A percentile compares a stretch with the other conserved stretches of the same genome.
phyloP scores from a whole-genome alignment of 2,329 filamentous ascomycete species.

The Penicillium verrucosum region DNA sequence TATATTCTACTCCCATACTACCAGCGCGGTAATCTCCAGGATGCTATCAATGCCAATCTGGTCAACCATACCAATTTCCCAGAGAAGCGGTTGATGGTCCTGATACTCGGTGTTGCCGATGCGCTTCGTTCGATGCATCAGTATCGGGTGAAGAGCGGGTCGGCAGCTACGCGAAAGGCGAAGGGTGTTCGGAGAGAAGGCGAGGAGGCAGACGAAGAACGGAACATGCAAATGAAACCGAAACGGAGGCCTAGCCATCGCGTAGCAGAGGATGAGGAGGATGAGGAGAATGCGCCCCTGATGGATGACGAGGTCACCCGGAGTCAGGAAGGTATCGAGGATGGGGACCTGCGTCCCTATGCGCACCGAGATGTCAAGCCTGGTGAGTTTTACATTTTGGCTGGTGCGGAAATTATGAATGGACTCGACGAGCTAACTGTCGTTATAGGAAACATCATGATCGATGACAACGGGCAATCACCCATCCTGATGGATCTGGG shows the following conservation, averaged over 20 bases:
- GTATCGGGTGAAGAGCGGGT: slow-evolving; percentile 64
- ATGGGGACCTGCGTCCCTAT: slow-evolving; percentile 72
- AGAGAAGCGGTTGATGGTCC: slow-evolving; percentile 77
- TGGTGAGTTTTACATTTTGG: slow-evolving; percentile 52
- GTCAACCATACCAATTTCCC: slow-evolving; percentile 92
- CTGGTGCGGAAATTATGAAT: neutral
- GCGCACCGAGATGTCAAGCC: slow-evolving; percentile 97
- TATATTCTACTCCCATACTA: slow-evolving; percentile 97
- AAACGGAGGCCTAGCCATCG: slow-evolving; percentile 45
- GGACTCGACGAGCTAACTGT: neutral
- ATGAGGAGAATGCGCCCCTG: slow-evolving; percentile 76
- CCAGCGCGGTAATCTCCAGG: slow-evolving; percentile 88
- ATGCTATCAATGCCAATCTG: slow-evolving; percentile 97
- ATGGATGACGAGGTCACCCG: slow-evolving; percentile 74
- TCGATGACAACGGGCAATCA: slow-evolving; percentile 79
- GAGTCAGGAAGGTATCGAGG: slow-evolving; percentile 64
- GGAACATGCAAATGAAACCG: slow-evolving; percentile 37
- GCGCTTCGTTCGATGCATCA: slow-evolving; percentile 89
- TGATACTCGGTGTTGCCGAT: slow-evolving; percentile 89
- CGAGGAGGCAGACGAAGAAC: slow-evolving; percentile 51
- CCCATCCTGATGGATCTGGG: slow-evolving; percentile 98
- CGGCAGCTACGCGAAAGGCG: slow-evolving; percentile 53
- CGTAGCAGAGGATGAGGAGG: slow-evolving; percentile 64
- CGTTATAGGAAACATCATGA: slow-evolving; percentile 86
- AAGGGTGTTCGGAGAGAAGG: slow-evolving; percentile 56